Percentiles rank a stretch among this genome's conserved stretches.
These are phyloP conservation scores for Fusarium luffae DNA, from an alignment of 2,329 filamentous ascomycete genomes.

Conservation along the genomic window DNA sequence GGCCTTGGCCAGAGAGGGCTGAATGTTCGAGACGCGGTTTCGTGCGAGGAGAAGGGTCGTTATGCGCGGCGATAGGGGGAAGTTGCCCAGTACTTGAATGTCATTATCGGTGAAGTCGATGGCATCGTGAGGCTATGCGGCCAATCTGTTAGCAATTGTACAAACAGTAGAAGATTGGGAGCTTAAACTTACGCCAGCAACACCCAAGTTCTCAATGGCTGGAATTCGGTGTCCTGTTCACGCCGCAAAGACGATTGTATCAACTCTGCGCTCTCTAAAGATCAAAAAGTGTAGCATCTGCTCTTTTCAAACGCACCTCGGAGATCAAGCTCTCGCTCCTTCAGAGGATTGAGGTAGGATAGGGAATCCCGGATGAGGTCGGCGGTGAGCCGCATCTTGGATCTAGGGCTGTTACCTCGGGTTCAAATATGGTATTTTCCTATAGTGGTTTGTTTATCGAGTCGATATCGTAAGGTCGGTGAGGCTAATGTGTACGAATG, in stretches of 20 bases:
- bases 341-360: constrained; percentile 98
- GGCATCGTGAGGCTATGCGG: constrained; percentile 83
- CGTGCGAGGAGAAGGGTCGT: constrained; percentile 88
- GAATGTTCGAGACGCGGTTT: constrained; percentile 87
- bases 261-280: constrained; percentile 74
- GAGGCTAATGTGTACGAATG: constrained; percentile 5
- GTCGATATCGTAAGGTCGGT: constrained; percentile 1
- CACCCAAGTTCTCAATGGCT: constrained; percentile 96
- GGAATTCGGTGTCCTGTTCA: constrained; percentile 96
- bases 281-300: constrained; percentile 87
- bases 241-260: constrained; percentile 69
- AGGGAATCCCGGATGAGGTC: constrained; percentile 95
- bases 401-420: constrained; percentile 43
- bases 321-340: constrained; percentile 98
- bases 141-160: constrained; percentile 7
- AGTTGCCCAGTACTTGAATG: constrained; percentile 88
- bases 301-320: constrained; percentile 97
- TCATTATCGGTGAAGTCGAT: constrained; percentile 99
- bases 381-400: constrained; percentile 89
- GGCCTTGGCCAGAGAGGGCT: constrained; percentile 76
- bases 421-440: constrained; percentile 5
- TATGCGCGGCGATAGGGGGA: constrained; percentile 89
- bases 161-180: constrained; percentile 3
- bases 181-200: constrained; percentile 78
- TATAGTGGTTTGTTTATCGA: background rate